A percentile compares a stretch with the other conserved stretches of the same genome.
Evolutionary conservation across 2,329 filamentous ascomycete species (phyloP).

Genomic region (Periconia digitata): DNA sequence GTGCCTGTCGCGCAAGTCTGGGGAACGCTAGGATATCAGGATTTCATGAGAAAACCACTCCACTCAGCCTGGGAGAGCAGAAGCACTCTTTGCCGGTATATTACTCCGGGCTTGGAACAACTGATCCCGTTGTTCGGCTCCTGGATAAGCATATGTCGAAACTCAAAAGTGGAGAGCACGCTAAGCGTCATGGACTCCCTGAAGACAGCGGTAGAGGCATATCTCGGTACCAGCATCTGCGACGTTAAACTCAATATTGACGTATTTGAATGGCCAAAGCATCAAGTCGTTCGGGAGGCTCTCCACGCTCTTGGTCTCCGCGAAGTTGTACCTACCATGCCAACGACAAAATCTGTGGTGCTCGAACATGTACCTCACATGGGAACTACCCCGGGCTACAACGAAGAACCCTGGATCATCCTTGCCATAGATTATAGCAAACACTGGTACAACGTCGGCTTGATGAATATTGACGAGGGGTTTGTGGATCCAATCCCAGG

Average conservation of each 20-base stretch:
- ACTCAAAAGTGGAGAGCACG: too few species aligned
- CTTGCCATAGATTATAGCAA: constrained; percentile 4
- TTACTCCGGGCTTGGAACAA: too few species aligned
- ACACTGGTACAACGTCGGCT: constrained; percentile 6
- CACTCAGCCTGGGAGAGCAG: too few species aligned
- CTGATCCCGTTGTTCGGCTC: too few species aligned
- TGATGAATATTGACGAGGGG: constrained; percentile 2
- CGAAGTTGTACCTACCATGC: constrained; percentile 9
- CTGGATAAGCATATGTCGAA: too few species aligned
- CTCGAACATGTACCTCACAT: constrained; percentile 1
- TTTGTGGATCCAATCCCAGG: constrained; percentile 7
- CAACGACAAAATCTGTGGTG: constrained; percentile 1
- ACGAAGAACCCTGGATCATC: constrained; percentile 11
- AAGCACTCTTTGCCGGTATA: too few species aligned
- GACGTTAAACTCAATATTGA: constrained; percentile 9
- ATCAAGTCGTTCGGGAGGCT: constrained; percentile 7
- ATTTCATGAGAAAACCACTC: too few species aligned
- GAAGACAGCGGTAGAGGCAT: too few species aligned
- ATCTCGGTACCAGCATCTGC: constrained; percentile 11
- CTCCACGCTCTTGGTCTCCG: constrained; percentile 11
- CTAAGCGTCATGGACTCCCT: too few species aligned
- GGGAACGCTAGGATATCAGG: too few species aligned
- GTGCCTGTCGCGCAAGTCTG: too few species aligned
- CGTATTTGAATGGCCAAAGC: neutral
- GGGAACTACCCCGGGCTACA: neutral